Evolutionary conservation across 768 basidiomycete genomes (phyloP).

Genomic region (Leucogyrophana mollusca): DNA sequence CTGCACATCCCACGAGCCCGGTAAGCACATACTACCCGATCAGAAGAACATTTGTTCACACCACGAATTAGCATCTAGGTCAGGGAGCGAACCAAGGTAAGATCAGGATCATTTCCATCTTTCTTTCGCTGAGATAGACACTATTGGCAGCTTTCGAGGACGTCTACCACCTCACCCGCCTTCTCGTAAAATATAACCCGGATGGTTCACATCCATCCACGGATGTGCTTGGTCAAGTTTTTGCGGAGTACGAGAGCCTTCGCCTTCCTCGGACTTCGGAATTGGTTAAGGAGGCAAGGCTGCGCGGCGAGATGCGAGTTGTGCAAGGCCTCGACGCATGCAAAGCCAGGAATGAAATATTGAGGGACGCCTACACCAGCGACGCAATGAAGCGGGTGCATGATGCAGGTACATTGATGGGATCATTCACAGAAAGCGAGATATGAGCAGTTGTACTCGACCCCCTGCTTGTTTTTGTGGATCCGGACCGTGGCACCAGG

Average conservation of each 20-base stretch:
- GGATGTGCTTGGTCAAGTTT: conserved; percentile 26
- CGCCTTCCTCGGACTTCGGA: conserved; percentile 35
- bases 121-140: no score
- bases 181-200: conserved; percentile 33
- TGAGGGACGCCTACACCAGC: conserved; percentile 4
- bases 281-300: conserved; percentile 35
- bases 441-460: conserved; percentile 1
- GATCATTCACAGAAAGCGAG: conserved; percentile 9
- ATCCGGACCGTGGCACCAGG: no score
- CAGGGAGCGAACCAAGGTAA: conserved; percentile 42
- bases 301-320: conserved; percentile 34
- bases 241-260: conserved; percentile 31
- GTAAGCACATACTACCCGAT: conserved; percentile 27
- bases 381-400: not conserved
- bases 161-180: conserved; percentile 32
- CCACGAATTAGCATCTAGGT: conserved; percentile 41
- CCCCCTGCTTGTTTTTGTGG: no score
- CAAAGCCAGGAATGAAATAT: conserved; percentile 24
- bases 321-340: conserved; percentile 30
- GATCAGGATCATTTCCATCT: no score
- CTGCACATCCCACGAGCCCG: conserved; percentile 46
- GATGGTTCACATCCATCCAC: conserved; percentile 23
- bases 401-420: conserved; percentile 3
- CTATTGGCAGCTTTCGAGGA: conserved; percentile 35
- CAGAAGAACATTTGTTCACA: not conserved